Conservation (phyloP, 805 yeast species). For the Clavispora vitiphila region DNA sequence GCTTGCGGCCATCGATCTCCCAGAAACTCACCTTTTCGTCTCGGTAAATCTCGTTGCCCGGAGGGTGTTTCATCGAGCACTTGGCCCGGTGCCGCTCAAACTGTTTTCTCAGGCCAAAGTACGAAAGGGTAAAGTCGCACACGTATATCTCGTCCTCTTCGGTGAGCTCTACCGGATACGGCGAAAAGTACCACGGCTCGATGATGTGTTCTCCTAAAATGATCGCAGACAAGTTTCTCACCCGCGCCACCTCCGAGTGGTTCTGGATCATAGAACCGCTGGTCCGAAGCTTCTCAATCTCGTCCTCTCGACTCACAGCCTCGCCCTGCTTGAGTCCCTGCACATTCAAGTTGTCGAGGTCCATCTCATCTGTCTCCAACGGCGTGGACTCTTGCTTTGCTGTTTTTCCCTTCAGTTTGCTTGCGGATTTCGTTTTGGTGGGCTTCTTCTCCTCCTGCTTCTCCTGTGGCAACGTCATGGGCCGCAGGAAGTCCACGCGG, state of each 20-base stretch:
- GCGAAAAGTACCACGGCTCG: slow-evolving; percentile 99
- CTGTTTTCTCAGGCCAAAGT: slow-evolving; percentile 84
- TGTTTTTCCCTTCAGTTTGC: slow-evolving; percentile 10
- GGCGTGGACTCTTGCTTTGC: slow-evolving; percentile 22
- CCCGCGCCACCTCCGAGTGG: slow-evolving; percentile 81
- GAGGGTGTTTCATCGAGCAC: slow-evolving; percentile 90
- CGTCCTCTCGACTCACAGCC: slow-evolving; percentile 81
- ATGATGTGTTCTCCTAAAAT: slow-evolving; percentile 87
- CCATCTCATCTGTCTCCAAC: slow-evolving; percentile 60
- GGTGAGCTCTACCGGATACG: slow-evolving; percentile 91
- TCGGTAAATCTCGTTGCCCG: slow-evolving; percentile 95
- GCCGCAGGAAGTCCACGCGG: slow-evolving; percentile 66
- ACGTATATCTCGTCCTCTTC: slow-evolving; percentile 88
- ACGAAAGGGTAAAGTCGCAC: slow-evolving; percentile 85
- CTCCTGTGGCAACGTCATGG: slow-evolving; percentile 67
- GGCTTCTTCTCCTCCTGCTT: slow-evolving; percentile 44
- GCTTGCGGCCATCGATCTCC: slow-evolving; percentile 95
- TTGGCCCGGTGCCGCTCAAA: slow-evolving; percentile 88
- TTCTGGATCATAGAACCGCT: slow-evolving; percentile 97
- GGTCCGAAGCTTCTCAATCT: slow-evolving; percentile 84
- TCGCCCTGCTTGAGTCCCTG: slow-evolving; percentile 73
- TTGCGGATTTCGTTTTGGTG: slow-evolving; percentile 20
- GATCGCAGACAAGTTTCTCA: slow-evolving; percentile 72
- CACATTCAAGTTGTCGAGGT: slow-evolving; percentile 76
- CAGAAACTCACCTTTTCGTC: slow-evolving; percentile 91